Conservation (phyloP, 2,329 filamentous ascomycete genomes). For the Neoarthrinium moseri region DNA sequence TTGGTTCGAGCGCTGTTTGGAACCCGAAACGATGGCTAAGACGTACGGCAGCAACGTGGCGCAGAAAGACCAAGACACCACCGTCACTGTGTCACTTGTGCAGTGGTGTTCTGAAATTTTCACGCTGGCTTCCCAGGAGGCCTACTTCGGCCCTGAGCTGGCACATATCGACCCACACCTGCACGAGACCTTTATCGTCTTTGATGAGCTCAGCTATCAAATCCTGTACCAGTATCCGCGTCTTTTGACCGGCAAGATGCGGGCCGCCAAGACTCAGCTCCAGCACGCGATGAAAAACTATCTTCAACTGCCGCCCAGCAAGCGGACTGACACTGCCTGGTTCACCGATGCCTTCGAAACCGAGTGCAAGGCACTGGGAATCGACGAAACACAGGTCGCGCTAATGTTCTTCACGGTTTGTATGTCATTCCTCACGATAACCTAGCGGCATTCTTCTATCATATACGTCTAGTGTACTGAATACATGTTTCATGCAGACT, state of each 20-base stretch:
- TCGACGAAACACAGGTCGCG: slow-evolving; percentile 1
- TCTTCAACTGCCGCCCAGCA: slow-evolving; percentile 12
- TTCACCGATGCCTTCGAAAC: slow-evolving; percentile 2
- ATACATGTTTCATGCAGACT: background rate
- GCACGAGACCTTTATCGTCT: slow-evolving; percentile 16
- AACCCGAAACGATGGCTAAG: slow-evolving; percentile 12
- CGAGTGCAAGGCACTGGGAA: background rate
- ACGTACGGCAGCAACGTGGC: slow-evolving; percentile 1
- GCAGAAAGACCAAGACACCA: background rate
- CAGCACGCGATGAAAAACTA: slow-evolving; percentile 14
- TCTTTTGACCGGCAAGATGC: slow-evolving; percentile 21
- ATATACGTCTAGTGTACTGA: no score
- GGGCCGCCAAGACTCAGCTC: slow-evolving; percentile 9
- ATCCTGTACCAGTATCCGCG: slow-evolving; percentile 25
- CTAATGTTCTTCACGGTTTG: background rate
- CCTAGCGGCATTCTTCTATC: no score
- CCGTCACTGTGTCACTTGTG: slow-evolving; percentile 17
- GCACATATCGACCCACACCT: slow-evolving; percentile 14
- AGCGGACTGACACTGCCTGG: slow-evolving; percentile 2
- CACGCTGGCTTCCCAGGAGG: slow-evolving; percentile 13
- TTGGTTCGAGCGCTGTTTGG: slow-evolving; percentile 14
- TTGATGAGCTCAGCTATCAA: slow-evolving; percentile 26
- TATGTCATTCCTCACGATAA: no score
- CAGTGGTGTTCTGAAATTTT: slow-evolving; percentile 23
- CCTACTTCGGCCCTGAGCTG: slow-evolving; percentile 23